phyloP scores from a whole-genome alignment of 495 filamentous ascomycete genomes.

The Tuber brumale region DNA sequence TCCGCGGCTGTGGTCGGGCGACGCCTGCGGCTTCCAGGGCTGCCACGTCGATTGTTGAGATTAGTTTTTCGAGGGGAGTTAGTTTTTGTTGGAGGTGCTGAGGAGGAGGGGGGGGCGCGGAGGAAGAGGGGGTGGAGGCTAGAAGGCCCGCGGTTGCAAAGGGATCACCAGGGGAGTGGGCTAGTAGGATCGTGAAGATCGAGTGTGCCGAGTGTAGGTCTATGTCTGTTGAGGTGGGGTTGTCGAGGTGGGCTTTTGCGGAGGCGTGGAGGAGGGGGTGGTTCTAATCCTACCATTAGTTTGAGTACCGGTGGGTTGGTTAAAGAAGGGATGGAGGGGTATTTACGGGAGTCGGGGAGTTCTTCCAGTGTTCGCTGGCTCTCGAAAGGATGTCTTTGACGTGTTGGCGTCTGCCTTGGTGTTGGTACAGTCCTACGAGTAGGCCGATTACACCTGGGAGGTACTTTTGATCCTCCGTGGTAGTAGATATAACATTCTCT shows the following conservation, averaged over 20 bases:
- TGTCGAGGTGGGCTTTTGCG: conserved; percentile 65
- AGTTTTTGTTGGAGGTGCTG: conserved; percentile 55
- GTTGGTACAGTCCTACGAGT: conserved; percentile 70
- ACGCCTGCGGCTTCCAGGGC: conserved; percentile 74
- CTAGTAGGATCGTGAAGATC: conserved; percentile 63
- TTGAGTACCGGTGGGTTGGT: neutral
- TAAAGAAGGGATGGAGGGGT: neutral
- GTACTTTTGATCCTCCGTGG: conserved; percentile 64
- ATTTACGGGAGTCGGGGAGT: conserved; percentile 41
- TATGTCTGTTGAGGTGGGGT: conserved; percentile 49
- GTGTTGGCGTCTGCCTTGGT: conserved; percentile 67
- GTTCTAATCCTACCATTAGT: conserved; percentile 15
- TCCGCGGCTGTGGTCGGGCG: conserved; percentile 54
- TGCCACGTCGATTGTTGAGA: conserved; percentile 58
- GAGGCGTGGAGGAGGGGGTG: conserved; percentile 67
- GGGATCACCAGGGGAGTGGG: conserved; percentile 57
- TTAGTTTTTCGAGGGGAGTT: conserved; percentile 59
- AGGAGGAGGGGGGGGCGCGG: conserved; percentile 52
- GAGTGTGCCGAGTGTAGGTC: conserved; percentile 64
- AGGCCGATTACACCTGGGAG: conserved; percentile 82
- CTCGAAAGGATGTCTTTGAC: conserved; percentile 66
- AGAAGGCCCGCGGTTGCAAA: conserved; percentile 71
- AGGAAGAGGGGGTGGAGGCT: conserved; percentile 61
- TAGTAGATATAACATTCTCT: conserved; percentile 54
- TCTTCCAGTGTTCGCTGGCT: conserved; percentile 75